phyloP scores from a whole-genome alignment of 2,329 filamentous ascomycete species.

The Ophiostoma sp. region DNA sequence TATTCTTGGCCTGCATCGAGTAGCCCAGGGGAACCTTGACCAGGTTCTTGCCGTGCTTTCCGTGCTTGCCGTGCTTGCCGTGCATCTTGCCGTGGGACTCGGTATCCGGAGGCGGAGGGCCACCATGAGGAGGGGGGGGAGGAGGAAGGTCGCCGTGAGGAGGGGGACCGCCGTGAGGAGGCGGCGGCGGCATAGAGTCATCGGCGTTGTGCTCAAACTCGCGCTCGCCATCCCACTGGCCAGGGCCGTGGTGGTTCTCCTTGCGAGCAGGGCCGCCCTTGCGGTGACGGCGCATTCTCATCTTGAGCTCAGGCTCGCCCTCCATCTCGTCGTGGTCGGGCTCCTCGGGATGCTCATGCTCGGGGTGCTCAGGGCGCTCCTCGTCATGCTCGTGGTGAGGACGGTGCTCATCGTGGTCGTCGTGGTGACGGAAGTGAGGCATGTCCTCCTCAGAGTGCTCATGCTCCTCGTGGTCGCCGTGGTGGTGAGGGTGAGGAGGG shows the following conservation, averaged over 20 bases:
- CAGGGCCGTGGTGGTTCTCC: not conserved
- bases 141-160: not conserved
- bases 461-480: not conserved
- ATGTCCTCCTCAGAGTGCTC: not conserved
- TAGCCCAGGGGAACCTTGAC: constrained; percentile 44
- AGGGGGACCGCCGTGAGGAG: not conserved
- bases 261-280: constrained; percentile 16
- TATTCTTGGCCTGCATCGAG: constrained; percentile 41
- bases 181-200: not conserved
- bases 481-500: not conserved
- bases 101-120: not conserved
- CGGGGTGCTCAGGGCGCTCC: constrained; percentile 19
- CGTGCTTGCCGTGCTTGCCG: constrained; percentile 13
- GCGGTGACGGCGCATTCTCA: constrained; percentile 17
- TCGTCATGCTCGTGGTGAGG: constrained; percentile 20
- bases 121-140: not conserved
- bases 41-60: constrained; percentile 19
- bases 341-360: constrained; percentile 21
- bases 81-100: not conserved
- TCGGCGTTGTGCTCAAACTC: not conserved
- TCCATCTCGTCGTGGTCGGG: constrained; percentile 18
- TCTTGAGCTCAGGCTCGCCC: constrained; percentile 16
- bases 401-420: constrained; percentile 13
- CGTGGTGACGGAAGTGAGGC: not conserved
- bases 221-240: not conserved